Evolutionary conservation across 257 asterid genomes (phyloP), one percentile per base, ranked within the genome.

Genomic region (Solanum microdontum): DNA sequence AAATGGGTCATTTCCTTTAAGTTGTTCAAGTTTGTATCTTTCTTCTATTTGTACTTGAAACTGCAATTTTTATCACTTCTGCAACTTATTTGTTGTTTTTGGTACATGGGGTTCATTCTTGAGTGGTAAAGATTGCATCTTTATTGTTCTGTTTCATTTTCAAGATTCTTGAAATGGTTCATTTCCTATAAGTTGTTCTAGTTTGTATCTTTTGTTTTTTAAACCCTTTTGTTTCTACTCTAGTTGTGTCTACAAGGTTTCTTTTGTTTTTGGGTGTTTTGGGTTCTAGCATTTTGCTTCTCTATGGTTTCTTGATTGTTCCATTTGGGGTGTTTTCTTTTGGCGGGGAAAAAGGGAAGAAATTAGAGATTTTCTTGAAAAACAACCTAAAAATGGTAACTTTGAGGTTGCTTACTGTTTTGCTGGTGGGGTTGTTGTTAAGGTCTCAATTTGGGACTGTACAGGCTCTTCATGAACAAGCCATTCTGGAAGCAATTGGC

Each of bases 401-500:
- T 88, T 76, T 51, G 8, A 84, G 82, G 43, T 74, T 62, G 58
- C 84, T 88, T 14, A 26, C 79, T 83, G 36, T 30, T 84, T 84
- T 88, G 82, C 5, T 88, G 3, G 19, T 84, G 12, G 88, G 80
- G 79, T 26, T 88, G 69, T 45, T 75, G 28, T 36, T 55, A 74
- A 75, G 32, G 48, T 58, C 45, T 72, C 37, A 79, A 43, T 19
- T 79, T 79, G 84, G 84, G 45, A 80, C 6, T 79, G 32, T 19
- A 13, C 3, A 73, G 64, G 69, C 33, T 72, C 21, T 90, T 88
- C 86, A 80, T 82, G 97, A 96, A 85, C 90, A 90, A 36, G 87
- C 87, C 51, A 89, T 91, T 58, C 40, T 96, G 84, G 17, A 92
- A 84, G 94, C 92, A 87, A 92, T 97, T 87, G 94, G 93, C 9